These are phyloP conservation scores for Begonia masoniana DNA, from an alignment of 306 rosid species.

Conservation along the genomic window DNA sequence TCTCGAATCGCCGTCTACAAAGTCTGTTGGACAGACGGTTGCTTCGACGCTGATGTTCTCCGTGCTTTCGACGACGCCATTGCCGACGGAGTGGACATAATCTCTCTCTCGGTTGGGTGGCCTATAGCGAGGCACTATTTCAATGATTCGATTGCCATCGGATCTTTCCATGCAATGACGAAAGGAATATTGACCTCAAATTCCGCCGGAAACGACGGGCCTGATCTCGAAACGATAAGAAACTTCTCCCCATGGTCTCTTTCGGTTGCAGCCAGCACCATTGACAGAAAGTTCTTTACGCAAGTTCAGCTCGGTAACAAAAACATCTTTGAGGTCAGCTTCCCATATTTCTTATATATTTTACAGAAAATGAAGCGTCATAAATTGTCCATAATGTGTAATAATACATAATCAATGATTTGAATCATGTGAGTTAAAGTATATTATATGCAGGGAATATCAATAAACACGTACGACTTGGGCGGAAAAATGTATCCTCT, in stretches of 20 bases:
- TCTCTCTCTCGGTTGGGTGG: conserved; percentile 20
- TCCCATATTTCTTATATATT: not conserved
- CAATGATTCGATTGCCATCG: conserved; percentile 13
- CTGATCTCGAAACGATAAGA: not conserved
- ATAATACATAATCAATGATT: not conserved
- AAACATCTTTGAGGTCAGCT: conserved; percentile 15
- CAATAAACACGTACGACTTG: conserved; percentile 29
- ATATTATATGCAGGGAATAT: conserved; percentile 21
- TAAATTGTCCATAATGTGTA: not conserved
- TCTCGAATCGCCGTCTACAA: conserved; percentile 33
- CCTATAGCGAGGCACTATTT: conserved; percentile 2
- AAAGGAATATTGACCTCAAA: conserved; percentile 27
- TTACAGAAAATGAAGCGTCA: too few relatives aligned
- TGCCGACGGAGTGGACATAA: conserved; percentile 38
- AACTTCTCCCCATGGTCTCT: conserved; percentile 35
- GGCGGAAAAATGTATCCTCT: conserved; percentile 19
- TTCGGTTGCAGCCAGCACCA: conserved; percentile 42
- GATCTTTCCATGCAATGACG: conserved; percentile 45
- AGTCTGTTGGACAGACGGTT: conserved; percentile 12
- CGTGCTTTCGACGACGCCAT: conserved; percentile 34
- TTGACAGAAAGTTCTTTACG: conserved; percentile 23
- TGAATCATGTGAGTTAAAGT: conserved; percentile 7
- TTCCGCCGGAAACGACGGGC: conserved; percentile 28
- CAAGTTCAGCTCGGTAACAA: conserved; percentile 25
- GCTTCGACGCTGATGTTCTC: conserved; percentile 6